phyloP scores from a whole-genome alignment of 495 filamentous ascomycete genomes.

The Tirmania nivea region DNA sequence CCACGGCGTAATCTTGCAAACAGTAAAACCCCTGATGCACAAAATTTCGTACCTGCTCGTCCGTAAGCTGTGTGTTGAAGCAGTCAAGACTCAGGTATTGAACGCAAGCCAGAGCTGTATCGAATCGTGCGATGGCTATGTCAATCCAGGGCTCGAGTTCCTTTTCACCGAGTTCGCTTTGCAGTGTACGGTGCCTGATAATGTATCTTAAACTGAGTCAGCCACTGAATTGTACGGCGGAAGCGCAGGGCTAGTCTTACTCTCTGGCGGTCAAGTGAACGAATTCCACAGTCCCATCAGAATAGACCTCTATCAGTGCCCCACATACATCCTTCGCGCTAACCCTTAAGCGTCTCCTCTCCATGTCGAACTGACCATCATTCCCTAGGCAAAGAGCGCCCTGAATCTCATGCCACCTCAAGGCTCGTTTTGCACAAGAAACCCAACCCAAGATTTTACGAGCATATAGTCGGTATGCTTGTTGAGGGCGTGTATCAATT shows the following conservation, averaged over 20 bases:
- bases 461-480: slow-evolving; percentile 16
- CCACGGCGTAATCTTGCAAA: slow-evolving; percentile 24
- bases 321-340: slow-evolving; percentile 25
- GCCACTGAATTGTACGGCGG: no score
- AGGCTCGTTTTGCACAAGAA: slow-evolving; percentile 23
- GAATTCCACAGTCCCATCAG: slow-evolving; percentile 21
- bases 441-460: slow-evolving; percentile 25
- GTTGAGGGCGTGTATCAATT: slow-evolving; percentile 11
- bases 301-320: slow-evolving; percentile 22
- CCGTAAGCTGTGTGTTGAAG: slow-evolving; percentile 13
- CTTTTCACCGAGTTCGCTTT: no score
- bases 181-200: no score
- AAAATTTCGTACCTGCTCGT: slow-evolving; percentile 7
- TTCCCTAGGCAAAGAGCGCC: slow-evolving; percentile 22
- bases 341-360: slow-evolving; percentile 16
- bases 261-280: slow-evolving; percentile 26
- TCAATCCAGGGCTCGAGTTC: slow-evolving; percentile 15
- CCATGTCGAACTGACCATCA: slow-evolving; percentile 11
- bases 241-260: slow-evolving; percentile 21
- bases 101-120: slow-evolving; percentile 21
- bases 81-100: slow-evolving; percentile 22
- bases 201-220: no score
- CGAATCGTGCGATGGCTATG: slow-evolving; percentile 17
- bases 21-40: slow-evolving; percentile 17
- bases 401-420: slow-evolving; percentile 29